phyloP scores from a whole-genome alignment of 331 rosid species.

The Rosa hybrid region DNA sequence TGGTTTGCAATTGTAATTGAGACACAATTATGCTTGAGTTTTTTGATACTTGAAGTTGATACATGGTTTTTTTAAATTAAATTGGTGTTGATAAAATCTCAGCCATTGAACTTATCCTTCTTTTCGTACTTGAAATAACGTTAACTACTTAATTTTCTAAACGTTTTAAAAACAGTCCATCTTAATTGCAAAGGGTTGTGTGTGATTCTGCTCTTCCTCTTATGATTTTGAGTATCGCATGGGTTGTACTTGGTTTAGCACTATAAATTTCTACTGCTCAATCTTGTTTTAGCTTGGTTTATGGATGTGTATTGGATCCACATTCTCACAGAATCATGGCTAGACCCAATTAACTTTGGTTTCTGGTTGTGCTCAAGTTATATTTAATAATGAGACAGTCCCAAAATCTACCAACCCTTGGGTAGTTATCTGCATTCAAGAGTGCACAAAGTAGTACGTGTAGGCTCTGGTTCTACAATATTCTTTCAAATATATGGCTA shows the following conservation, averaged over 20 bases:
- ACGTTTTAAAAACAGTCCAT: background rate
- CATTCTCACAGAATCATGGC: too few relatives aligned
- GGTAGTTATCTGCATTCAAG: background rate
- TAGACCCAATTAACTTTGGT: too few relatives aligned
- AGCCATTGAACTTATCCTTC: background rate
- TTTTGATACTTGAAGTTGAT: too few relatives aligned
- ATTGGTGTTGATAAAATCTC: too few relatives aligned
- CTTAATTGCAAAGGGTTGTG: background rate
- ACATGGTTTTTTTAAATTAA: too few relatives aligned
- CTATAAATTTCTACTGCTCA: background rate
- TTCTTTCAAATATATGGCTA: background rate
- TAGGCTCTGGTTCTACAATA: background rate
- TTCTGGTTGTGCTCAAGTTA: too few relatives aligned
- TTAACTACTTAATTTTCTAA: background rate
- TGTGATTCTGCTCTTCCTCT: background rate
- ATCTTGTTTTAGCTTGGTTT: background rate
- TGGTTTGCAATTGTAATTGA: too few relatives aligned
- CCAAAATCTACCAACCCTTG: background rate
- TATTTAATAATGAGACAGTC: background rate
- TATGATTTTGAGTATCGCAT: background rate
- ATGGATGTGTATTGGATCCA: too few relatives aligned
- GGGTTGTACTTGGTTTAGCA: background rate
- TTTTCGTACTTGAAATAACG: background rate
- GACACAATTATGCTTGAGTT: too few relatives aligned
- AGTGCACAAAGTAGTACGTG: background rate